Evolutionary conservation across 257 asterid genomes (phyloP).

Genomic region (Penstemon newberryi): DNA sequence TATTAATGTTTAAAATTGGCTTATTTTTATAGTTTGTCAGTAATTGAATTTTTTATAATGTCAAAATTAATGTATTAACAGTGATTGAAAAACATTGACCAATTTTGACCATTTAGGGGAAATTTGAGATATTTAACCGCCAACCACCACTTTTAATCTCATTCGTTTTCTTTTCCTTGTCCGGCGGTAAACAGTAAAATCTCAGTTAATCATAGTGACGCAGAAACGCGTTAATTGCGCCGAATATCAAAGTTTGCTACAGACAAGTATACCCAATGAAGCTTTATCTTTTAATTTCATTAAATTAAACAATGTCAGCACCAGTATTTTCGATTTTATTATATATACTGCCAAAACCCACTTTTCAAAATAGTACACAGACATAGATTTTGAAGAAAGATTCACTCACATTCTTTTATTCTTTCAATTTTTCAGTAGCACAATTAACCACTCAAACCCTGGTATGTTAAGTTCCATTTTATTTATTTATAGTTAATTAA

Average conservation of each 20-base stretch:
- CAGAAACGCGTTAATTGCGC: constrained; percentile 63
- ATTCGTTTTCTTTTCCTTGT: neutral
- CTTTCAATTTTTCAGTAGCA: constrained; percentile 31
- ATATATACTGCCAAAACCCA: neutral
- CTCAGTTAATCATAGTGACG: constrained; percentile 32
- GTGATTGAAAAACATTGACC: too few species aligned
- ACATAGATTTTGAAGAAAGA: constrained; percentile 29
- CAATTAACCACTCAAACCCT: constrained; percentile 22
- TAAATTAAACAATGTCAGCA: constrained; percentile 21
- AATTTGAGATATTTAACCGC: constrained; percentile 34
- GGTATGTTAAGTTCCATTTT: constrained; percentile 32
- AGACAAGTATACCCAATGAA: constrained; percentile 5
- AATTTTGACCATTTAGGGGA: constrained; percentile 26
- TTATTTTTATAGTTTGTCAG: too few species aligned
- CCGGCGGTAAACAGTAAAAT: constrained; percentile 8
- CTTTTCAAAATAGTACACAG: constrained; percentile 1
- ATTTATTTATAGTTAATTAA: constrained; percentile 10
- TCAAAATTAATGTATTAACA: too few species aligned
- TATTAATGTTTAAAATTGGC: neutral
- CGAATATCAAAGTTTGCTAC: constrained; percentile 40
- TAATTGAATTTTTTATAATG: neutral
- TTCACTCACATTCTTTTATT: constrained; percentile 39
- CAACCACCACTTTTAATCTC: constrained; percentile 28
- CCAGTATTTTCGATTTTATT: constrained; percentile 13
- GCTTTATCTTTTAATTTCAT: constrained; percentile 12